Conservation (phyloP, 768 basidiomycete genomes). For the Amyloporia xantha region DNA sequence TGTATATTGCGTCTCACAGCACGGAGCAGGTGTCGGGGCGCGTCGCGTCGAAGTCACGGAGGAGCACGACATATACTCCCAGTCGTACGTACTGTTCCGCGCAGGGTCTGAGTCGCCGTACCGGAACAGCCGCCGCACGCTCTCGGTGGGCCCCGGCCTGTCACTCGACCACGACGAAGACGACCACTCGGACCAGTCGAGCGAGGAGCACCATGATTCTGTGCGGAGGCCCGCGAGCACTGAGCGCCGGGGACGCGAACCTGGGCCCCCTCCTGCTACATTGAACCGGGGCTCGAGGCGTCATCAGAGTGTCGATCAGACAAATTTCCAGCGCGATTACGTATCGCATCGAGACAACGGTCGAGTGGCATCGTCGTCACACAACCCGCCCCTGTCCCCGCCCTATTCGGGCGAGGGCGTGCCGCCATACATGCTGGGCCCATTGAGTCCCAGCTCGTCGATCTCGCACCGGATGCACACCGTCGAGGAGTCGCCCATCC, state of each 20-base stretch:
- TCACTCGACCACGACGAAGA: slow-evolving; percentile 33
- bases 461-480: slow-evolving; percentile 12
- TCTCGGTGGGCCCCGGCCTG: slow-evolving; percentile 46
- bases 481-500: slow-evolving; percentile 17
- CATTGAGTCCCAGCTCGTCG: slow-evolving; percentile 13
- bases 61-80: slow-evolving; percentile 66
- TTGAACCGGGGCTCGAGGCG: slow-evolving; percentile 7
- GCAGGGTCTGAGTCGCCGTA: slow-evolving; percentile 39
- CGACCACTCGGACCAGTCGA: slow-evolving; percentile 28
- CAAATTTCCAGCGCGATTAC: slow-evolving; percentile 23
- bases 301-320: slow-evolving; percentile 27
- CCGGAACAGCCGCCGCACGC: slow-evolving; percentile 37
- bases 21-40: slow-evolving; percentile 49
- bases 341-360: slow-evolving; percentile 21
- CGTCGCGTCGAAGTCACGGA: slow-evolving; percentile 73
- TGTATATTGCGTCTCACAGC: neutral
- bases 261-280: neutral
- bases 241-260: slow-evolving; percentile 12
- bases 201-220: slow-evolving; percentile 10
- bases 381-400: slow-evolving; percentile 27
- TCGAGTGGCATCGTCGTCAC: slow-evolving; percentile 17
- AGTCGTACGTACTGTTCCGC: slow-evolving; percentile 66
- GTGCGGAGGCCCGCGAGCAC: slow-evolving; percentile 11
- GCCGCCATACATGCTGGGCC: slow-evolving; percentile 17
- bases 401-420: slow-evolving; percentile 10